Evolutionary conservation across 371 early-diverging fungal genomes (phyloP).

Genomic region (Basidiobolus meristosporus): DNA sequence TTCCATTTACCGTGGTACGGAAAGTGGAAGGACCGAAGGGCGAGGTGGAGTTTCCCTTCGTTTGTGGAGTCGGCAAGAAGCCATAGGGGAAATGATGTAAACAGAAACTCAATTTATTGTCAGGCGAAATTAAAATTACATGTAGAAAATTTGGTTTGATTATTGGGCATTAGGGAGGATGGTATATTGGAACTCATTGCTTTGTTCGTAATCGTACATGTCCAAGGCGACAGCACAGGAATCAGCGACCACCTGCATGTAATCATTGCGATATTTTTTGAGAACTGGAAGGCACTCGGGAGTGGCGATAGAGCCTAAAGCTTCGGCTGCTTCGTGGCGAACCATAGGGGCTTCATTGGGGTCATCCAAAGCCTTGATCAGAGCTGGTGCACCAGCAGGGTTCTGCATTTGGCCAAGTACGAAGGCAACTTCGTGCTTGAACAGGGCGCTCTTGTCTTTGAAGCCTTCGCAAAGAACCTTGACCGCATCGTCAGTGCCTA

Average conservation of each 20-base stretch:
- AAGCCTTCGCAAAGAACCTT: slow-evolving; percentile 78
- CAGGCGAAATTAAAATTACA: too few species aligned
- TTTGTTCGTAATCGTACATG: slow-evolving; percentile 87
- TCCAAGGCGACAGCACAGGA: slow-evolving; percentile 93
- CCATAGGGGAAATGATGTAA: too few species aligned
- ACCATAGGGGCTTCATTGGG: slow-evolving; percentile 85
- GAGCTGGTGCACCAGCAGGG: slow-evolving; percentile 68
- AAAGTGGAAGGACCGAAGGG: too few species aligned
- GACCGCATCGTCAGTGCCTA: slow-evolving; percentile 70
- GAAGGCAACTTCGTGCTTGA: slow-evolving; percentile 96
- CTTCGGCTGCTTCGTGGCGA: slow-evolving; percentile 99
- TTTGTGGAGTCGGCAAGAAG: too few species aligned
- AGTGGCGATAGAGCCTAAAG: slow-evolving; percentile 96
- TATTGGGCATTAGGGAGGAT: slow-evolving; percentile 12
- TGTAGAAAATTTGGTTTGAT: too few species aligned
- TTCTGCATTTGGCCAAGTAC: slow-evolving; percentile 98
- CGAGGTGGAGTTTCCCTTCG: too few species aligned
- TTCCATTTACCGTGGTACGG: too few species aligned
- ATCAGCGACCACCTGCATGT: slow-evolving; percentile 85
- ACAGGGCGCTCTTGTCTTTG: slow-evolving; percentile 66
- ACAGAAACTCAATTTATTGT: too few species aligned
- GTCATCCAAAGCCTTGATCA: slow-evolving; percentile 58
- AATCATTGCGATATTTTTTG: slow-evolving; percentile 45
- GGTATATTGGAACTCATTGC: slow-evolving; percentile 52
- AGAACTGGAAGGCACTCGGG: slow-evolving; percentile 69